Percentiles rank a stretch among this genome's conserved stretches.
These are phyloP conservation scores for Rossbeevera mucosa DNA, from an alignment of 768 basidiomycete species.

Conservation along the genomic window DNA sequence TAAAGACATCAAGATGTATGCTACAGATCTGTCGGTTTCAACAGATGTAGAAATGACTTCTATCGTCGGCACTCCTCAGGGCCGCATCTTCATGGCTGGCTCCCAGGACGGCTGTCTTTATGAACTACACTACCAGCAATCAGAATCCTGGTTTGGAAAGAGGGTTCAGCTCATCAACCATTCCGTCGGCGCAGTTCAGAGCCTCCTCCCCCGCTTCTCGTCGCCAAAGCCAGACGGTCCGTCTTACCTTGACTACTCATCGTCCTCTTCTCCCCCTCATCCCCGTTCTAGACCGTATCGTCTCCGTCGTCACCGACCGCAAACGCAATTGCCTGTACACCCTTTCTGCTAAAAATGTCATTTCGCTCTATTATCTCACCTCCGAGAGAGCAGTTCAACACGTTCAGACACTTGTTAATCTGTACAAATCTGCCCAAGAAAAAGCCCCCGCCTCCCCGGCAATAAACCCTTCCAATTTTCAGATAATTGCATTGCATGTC, in stretches of 20 bases:
- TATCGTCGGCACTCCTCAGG: constrained; percentile 72
- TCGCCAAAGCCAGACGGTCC: constrained; percentile 61
- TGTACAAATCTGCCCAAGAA: constrained; percentile 74
- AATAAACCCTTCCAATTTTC: constrained; percentile 64
- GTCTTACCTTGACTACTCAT: constrained; percentile 16
- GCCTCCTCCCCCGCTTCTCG: constrained; percentile 73
- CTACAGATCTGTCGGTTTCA: constrained; percentile 76
- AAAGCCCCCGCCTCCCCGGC: constrained; percentile 76
- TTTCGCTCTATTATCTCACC: constrained; percentile 61
- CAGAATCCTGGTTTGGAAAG: constrained; percentile 90
- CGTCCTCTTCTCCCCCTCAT: constrained; percentile 2
- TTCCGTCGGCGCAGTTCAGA: constrained; percentile 72
- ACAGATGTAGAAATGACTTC: constrained; percentile 85
- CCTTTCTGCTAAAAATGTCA: constrained; percentile 57
- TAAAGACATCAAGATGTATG: constrained; percentile 83
- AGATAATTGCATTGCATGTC: constrained; percentile 66
- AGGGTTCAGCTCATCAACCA: constrained; percentile 83
- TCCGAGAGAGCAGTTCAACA: constrained; percentile 66
- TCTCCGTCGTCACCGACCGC: constrained; percentile 61
- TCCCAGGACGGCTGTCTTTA: constrained; percentile 84
- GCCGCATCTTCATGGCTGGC: constrained; percentile 89
- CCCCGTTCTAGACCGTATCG: constrained; percentile 57
- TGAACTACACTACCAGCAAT: constrained; percentile 87
- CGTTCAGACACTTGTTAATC: constrained; percentile 67
- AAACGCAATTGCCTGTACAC: constrained; percentile 75